phyloP scores from a whole-genome alignment of 2,329 filamentous ascomycete genomes.

The Cordyceps farinosa region DNA sequence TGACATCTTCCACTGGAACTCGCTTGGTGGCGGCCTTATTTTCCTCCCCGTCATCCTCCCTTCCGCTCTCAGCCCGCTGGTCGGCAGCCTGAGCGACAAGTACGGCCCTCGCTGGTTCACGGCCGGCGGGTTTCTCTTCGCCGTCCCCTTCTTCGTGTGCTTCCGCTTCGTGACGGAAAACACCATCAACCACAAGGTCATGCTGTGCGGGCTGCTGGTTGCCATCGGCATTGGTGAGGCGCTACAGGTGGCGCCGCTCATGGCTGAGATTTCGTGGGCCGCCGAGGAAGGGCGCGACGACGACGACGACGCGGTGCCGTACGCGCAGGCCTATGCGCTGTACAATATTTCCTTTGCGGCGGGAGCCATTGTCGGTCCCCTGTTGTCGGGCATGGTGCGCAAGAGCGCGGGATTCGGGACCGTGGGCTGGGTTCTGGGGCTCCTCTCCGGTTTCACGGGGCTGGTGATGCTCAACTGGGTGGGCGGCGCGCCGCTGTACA shows the following conservation, averaged over 20 bases:
- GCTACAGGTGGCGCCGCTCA: conserved; percentile 33
- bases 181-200: conserved; percentile 28
- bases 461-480: conserved; percentile 29
- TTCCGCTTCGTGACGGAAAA: conserved; percentile 32
- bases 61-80: conserved; percentile 29
- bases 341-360: conserved; percentile 36
- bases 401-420: conserved; percentile 32
- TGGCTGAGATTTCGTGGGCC: conserved; percentile 36
- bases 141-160: conserved; percentile 33
- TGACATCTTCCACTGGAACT: conserved; percentile 31
- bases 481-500: conserved; percentile 23
- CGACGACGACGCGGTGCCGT: conserved; percentile 24
- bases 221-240: conserved; percentile 30
- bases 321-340: conserved; percentile 34
- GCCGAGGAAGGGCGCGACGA: conserved; percentile 19
- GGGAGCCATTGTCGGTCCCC: conserved; percentile 31
- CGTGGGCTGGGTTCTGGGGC: conserved; percentile 31
- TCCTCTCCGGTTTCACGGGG: conserved; percentile 28
- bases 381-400: conserved; percentile 34
- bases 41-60: conserved; percentile 34
- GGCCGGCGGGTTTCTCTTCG: conserved; percentile 31
- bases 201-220: conserved; percentile 32
- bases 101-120: conserved; percentile 35
- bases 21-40: conserved; percentile 33
- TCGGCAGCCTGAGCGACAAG: conserved; percentile 31